These are phyloP conservation scores for Erodium chrysanthum DNA, from an alignment of 441 rosid genomes.

Conservation along the genomic window DNA sequence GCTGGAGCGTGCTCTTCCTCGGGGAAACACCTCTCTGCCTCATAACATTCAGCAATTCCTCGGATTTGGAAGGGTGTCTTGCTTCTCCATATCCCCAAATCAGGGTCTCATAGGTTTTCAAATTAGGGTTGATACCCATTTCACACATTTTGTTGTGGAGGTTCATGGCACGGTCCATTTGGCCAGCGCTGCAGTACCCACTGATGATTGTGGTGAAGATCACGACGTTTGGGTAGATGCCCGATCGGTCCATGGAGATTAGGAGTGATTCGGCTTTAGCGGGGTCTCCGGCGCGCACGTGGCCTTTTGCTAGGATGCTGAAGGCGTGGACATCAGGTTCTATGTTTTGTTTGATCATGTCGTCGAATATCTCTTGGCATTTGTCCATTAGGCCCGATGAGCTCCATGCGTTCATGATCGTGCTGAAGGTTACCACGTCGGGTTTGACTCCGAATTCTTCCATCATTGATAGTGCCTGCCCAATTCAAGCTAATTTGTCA, in stretches of 20 bases:
- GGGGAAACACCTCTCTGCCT: conserved; percentile 51
- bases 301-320: conserved; percentile 86
- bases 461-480: conserved; percentile 61
- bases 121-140: conserved; percentile 47
- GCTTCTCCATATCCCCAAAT: conserved; percentile 93
- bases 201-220: conserved; percentile 75
- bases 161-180: conserved; percentile 67
- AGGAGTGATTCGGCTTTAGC: conserved; percentile 58
- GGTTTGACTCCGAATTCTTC: conserved; percentile 75
- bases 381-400: conserved; percentile 75
- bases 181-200: conserved; percentile 75
- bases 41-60: conserved; percentile 58
- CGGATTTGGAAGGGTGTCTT: conserved; percentile 77
- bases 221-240: conserved; percentile 67
- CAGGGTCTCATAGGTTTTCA: conserved; percentile 75
- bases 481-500: conserved; percentile 10
- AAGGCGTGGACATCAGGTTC: conserved; percentile 71
- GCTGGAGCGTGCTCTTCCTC: conserved; percentile 45
- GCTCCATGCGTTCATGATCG: conserved; percentile 92
- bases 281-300: conserved; percentile 66
- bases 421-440: conserved; percentile 84
- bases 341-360: conserved; percentile 64
- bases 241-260: conserved; percentile 41
- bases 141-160: conserved; percentile 56
- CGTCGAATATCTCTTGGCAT: conserved; percentile 71